These are phyloP conservation scores for Mortierella antarctica DNA, from an alignment of 192 early-diverging fungal species.

Conservation along the genomic window DNA sequence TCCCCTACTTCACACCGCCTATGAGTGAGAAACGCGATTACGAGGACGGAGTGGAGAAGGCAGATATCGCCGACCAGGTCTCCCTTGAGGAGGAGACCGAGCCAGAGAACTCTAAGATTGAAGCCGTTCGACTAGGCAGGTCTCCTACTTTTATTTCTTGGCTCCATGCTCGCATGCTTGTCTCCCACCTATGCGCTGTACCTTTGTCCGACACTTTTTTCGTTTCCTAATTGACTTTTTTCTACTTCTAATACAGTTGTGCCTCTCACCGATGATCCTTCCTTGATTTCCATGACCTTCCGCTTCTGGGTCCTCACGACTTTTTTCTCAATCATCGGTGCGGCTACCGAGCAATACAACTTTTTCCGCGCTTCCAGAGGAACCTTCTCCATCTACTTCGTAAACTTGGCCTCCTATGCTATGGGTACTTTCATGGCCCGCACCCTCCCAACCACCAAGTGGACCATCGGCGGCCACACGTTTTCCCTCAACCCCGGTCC, in stretches of 20 bases:
- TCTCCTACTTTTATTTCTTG: too few species aligned
- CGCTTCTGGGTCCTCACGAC: constrained; percentile 61
- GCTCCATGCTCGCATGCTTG: too few species aligned
- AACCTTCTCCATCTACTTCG: constrained; percentile 44
- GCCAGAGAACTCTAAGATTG: constrained; percentile 17
- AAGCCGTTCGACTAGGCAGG: constrained; percentile 18
- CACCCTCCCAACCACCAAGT: background rate
- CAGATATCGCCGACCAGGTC: background rate
- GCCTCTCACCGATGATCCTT: constrained; percentile 55
- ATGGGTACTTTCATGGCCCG: constrained; percentile 39
- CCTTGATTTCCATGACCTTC: constrained; percentile 55
- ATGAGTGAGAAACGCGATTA: too few species aligned
- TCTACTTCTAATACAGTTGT: constrained; percentile 20
- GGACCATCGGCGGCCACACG: constrained; percentile 1
- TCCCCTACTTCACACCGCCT: too few species aligned
- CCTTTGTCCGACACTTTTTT: background rate
- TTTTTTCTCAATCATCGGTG: constrained; percentile 50
- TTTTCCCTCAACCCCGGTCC: constrained; percentile 45
- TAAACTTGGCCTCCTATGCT: constrained; percentile 41
- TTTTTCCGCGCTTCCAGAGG: constrained; percentile 37
- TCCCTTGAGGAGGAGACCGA: constrained; percentile 3
- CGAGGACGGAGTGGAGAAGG: too few species aligned
- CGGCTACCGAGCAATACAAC: constrained; percentile 46
- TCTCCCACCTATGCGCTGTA: background rate
- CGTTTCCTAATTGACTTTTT: too few species aligned